These are phyloP conservation scores for Ogataea nakhonphanomensis DNA, from an alignment of 805 yeast genomes.

Conservation along the genomic window DNA sequence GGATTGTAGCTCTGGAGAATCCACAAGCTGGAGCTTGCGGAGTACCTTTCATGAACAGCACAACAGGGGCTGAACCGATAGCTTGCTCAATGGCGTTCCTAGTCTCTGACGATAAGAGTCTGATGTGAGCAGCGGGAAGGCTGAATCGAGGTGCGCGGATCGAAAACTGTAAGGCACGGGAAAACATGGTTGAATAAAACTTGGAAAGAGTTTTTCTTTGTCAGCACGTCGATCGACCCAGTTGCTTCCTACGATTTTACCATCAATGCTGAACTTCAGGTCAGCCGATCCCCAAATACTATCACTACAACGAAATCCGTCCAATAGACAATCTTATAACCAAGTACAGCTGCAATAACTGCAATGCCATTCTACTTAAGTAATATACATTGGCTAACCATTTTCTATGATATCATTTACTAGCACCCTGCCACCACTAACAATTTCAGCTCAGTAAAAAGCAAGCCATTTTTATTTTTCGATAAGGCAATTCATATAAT, in stretches of 20 bases:
- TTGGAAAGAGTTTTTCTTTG: slow-evolving; percentile 3
- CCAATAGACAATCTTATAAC: too few species aligned
- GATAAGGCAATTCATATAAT: slow-evolving; percentile 12
- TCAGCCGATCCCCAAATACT: too few species aligned
- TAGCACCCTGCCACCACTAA: background rate
- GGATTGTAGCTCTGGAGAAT: slow-evolving; percentile 91
- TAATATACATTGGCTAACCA: background rate
- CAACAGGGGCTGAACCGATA: slow-evolving; percentile 86
- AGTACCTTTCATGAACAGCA: slow-evolving; percentile 96
- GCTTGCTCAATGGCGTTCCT: slow-evolving; percentile 83
- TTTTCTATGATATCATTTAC: background rate
- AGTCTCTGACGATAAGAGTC: slow-evolving; percentile 70
- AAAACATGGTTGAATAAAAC: slow-evolving; percentile 2
- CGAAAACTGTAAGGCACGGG: slow-evolving; percentile 1
- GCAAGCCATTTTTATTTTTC: slow-evolving; percentile 19
- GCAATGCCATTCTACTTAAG: too few species aligned
- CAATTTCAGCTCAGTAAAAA: slow-evolving; percentile 5
- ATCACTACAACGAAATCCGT: too few species aligned
- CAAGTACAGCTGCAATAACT: too few species aligned
- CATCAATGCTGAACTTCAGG: background rate
- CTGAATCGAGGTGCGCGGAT: slow-evolving; percentile 2
- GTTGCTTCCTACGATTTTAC: background rate
- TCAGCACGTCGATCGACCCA: slow-evolving; percentile 8
- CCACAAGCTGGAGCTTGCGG: slow-evolving; percentile 99
- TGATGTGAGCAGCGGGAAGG: slow-evolving; percentile 7